These are phyloP conservation scores for Cicer pinnatifidum DNA, from an alignment of 306 rosid genomes.

Conservation along the genomic window DNA sequence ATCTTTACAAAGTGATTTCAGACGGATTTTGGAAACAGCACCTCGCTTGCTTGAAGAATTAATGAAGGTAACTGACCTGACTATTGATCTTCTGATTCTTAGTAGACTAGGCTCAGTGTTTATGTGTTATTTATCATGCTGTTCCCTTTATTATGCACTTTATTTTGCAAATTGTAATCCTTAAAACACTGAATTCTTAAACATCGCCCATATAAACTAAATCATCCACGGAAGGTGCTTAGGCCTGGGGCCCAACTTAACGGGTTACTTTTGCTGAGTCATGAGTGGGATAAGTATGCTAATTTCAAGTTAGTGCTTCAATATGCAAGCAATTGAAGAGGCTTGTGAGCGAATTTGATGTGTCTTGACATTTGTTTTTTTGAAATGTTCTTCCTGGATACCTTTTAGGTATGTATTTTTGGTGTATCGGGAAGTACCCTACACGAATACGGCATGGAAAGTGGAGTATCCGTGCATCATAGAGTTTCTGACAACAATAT, in stretches of 20 bases:
- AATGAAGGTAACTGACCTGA: constrained; percentile 73
- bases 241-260: constrained; percentile 16
- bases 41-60: constrained; percentile 98
- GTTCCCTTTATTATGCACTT: constrained; percentile 23
- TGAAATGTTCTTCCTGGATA: too few relatives aligned
- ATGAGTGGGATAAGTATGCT: too few relatives aligned
- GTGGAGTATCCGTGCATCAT: too few relatives aligned
- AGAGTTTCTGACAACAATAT: constrained; percentile 15
- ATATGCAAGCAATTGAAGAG: too few relatives aligned
- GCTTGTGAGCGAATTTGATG: too few relatives aligned
- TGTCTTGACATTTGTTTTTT: too few relatives aligned
- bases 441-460: too few relatives aligned
- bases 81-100: constrained; percentile 40
- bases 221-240: constrained; percentile 5
- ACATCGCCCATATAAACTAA: constrained; percentile 6
- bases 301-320: too few relatives aligned
- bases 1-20: constrained; percentile 79
- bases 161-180: constrained; percentile 15
- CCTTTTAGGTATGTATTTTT: too few relatives aligned
- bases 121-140: constrained; percentile 23
- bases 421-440: too few relatives aligned
- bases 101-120: constrained; percentile 34
- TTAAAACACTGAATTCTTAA: constrained; percentile 11
- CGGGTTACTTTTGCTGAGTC: constrained; percentile 8
- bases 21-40: constrained; percentile 82